These are phyloP conservation scores for Fusarium nodosum DNA, from an alignment of 2,329 filamentous ascomycete species.

Conservation along the genomic window DNA sequence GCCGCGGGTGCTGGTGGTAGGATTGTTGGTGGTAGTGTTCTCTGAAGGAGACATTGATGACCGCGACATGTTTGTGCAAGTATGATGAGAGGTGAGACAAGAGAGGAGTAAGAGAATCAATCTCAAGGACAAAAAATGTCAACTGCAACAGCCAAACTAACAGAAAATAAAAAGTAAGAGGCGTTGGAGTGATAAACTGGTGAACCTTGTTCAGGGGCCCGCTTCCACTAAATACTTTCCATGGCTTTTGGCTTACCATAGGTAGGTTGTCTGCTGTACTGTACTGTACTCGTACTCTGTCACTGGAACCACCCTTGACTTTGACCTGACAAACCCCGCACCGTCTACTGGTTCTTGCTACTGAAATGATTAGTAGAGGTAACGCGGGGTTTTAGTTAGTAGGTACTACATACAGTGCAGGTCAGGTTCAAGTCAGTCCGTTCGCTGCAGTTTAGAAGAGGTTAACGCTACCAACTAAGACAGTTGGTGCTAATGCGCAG, in stretches of 20 bases:
- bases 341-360: conserved; percentile 27
- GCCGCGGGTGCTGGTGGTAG: conserved; percentile 48
- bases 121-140: conserved; percentile 1
- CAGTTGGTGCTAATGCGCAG: conserved; percentile 7
- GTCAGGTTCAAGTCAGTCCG: background rate
- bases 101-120: background rate
- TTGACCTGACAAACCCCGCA: conserved; percentile 43
- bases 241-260: too few relatives aligned
- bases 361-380: conserved; percentile 14
- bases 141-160: background rate
- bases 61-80: conserved; percentile 21
- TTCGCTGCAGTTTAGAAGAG: background rate
- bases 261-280: too few relatives aligned
- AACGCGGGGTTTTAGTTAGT: conserved; percentile 38
- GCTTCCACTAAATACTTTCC: conserved; percentile 44
- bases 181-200: conserved; percentile 5
- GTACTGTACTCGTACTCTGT: background rate
- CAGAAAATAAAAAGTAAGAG: conserved; percentile 3
- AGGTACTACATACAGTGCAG: conserved; percentile 1
- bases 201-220: conserved; percentile 37
- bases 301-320: background rate
- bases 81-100: background rate
- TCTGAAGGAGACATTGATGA: conserved; percentile 53
- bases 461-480: background rate
- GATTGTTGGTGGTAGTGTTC: conserved; percentile 18